Percentiles rank a stretch among this genome's conserved stretches.
phyloP scores from a whole-genome alignment of 2,329 filamentous ascomycete species.

The Exophiala phaeomuriformis region DNA sequence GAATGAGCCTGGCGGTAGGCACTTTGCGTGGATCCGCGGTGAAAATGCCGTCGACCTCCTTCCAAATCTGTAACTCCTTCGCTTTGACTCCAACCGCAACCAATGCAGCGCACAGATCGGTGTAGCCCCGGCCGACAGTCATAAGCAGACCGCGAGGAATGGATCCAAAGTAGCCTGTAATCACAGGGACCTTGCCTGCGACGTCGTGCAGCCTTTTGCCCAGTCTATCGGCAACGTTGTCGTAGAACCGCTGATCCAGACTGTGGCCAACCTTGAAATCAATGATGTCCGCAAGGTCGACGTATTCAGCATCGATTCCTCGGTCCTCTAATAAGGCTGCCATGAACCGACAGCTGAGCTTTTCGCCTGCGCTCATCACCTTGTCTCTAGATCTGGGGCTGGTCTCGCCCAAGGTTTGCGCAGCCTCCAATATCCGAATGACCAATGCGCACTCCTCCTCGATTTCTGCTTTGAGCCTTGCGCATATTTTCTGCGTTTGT shows the following conservation, averaged over 20 bases:
- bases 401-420: conserved; percentile 58
- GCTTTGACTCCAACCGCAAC: conserved; percentile 84
- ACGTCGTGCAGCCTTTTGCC: conserved; percentile 59
- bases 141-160: conserved; percentile 86
- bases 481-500: conserved; percentile 49
- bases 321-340: conserved; percentile 71
- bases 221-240: conserved; percentile 54
- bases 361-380: conserved; percentile 92
- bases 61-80: conserved; percentile 92
- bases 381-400: conserved; percentile 74
- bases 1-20: conserved; percentile 82
- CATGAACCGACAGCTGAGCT: conserved; percentile 89
- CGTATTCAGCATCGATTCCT: conserved; percentile 76
- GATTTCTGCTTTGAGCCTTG: conserved; percentile 58
- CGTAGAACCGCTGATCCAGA: conserved; percentile 64
- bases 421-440: conserved; percentile 62
- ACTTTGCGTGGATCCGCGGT: conserved; percentile 79
- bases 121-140: conserved; percentile 90
- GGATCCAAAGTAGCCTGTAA: conserved; percentile 91
- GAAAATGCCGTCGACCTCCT: conserved; percentile 96
- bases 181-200: conserved; percentile 61
- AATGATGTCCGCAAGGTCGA: conserved; percentile 79
- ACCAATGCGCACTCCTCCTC: conserved; percentile 73
- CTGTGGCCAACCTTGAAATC: conserved; percentile 54
- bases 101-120: conserved; percentile 87